These are phyloP conservation scores for Solanum chilense DNA, from an alignment of 257 asterid genomes.

Conservation along the genomic window DNA sequence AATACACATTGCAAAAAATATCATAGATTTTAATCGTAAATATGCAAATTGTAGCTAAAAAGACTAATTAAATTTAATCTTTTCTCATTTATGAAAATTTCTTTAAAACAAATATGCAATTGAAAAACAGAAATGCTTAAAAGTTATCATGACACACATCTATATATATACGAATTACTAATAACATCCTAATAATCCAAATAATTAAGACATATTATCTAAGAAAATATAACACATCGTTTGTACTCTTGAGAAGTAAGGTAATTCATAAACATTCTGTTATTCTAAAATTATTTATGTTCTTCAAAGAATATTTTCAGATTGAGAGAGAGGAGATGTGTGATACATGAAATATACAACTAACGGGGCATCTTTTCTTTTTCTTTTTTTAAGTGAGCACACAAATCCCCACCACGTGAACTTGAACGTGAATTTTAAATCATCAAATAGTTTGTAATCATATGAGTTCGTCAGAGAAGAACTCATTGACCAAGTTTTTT, in stretches of 20 bases:
- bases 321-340: neutral
- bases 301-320: neutral
- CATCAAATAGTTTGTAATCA: neutral
- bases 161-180: neutral
- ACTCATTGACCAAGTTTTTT: neutral
- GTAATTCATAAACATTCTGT: neutral
- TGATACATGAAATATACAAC: neutral
- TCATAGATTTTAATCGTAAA: no score
- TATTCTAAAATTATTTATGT: neutral
- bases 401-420: neutral
- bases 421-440: neutral
- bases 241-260: neutral
- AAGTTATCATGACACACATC: neutral
- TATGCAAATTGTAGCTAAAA: no score
- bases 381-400: neutral
- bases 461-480: neutral
- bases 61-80: no score
- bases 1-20: no score
- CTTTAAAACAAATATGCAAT: no score
- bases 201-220: neutral
- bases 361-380: neutral
- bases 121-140: neutral
- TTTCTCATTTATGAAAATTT: no score
- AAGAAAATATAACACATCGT: neutral
- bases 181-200: neutral